A percentile compares a stretch with the other conserved stretches of the same genome.
Evolutionary conservation across 1,284 basidiomycete genomes (phyloP).

Genomic region (Malassezia japonica): DNA sequence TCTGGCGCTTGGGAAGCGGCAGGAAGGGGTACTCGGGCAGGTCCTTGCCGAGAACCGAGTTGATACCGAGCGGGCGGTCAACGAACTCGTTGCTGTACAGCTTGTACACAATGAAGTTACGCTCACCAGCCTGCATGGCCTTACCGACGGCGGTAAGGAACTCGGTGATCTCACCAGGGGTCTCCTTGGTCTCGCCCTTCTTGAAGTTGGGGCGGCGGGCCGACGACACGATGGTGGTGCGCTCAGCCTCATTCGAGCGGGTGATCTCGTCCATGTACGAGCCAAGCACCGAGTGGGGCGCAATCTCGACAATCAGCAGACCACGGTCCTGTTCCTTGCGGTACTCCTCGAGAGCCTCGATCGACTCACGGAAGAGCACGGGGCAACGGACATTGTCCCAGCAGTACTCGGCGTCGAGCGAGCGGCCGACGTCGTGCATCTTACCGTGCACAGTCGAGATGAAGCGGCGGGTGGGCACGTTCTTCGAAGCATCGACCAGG

Average conservation of each 20-base stretch:
- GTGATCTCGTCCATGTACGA: conserved; percentile 19
- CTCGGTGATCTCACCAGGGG: conserved; percentile 13
- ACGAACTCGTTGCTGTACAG: conserved; percentile 12
- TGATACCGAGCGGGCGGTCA: conserved; percentile 16
- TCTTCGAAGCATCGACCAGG: conserved; percentile 9
- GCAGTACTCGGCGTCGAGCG: conserved; percentile 19
- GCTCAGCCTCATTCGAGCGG: conserved; percentile 6
- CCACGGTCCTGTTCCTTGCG: conserved; percentile 17
- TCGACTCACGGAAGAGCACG: conserved; percentile 19
- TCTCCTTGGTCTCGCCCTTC: conserved; percentile 19
- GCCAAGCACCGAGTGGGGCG: conserved; percentile 19
- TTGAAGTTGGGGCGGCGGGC: conserved; percentile 17
- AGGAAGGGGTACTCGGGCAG: conserved; percentile 17
- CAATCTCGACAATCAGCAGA: conserved; percentile 17
- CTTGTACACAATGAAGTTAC: conserved; percentile 15
- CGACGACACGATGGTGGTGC: conserved; percentile 13
- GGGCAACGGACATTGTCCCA: conserved; percentile 19
- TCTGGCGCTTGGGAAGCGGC: conserved; percentile 11
- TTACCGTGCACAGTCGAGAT: conserved; percentile 17
- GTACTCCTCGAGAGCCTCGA: conserved; percentile 13
- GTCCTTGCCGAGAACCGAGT: conserved; percentile 9
- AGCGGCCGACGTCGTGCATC: conserved; percentile 7
- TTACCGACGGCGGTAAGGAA: conserved; percentile 15
- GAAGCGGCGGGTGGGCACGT: conserved; percentile 16
- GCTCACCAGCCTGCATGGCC: conserved; percentile 16